These are phyloP conservation scores for Hymenoscyphus linearis DNA, from an alignment of 2,329 filamentous ascomycete genomes.

Conservation along the genomic window DNA sequence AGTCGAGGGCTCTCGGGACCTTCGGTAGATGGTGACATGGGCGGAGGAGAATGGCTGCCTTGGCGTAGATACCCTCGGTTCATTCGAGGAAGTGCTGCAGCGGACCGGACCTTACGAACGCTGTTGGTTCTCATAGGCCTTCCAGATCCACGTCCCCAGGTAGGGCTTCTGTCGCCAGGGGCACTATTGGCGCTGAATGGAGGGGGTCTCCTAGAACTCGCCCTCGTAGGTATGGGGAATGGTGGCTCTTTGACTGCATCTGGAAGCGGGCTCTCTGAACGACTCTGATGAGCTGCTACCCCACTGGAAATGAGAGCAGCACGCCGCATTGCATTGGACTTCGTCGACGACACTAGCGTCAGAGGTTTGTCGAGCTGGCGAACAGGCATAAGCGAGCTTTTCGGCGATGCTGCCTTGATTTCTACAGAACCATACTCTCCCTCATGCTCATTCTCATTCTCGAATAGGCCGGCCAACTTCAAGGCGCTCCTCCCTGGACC, in stretches of 20 bases:
- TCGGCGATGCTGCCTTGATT: slow-evolving; percentile 16
- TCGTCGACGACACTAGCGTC: slow-evolving; percentile 26
- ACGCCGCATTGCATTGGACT: slow-evolving; percentile 59
- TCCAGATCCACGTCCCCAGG: slow-evolving; percentile 48
- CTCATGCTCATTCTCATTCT: slow-evolving; percentile 16
- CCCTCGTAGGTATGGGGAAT: slow-evolving; percentile 84
- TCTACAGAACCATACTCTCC: slow-evolving; percentile 21
- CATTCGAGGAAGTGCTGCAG: slow-evolving; percentile 59
- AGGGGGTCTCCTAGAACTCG: slow-evolving; percentile 71
- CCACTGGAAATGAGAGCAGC: slow-evolving; percentile 77
- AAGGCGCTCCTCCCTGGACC: slow-evolving; percentile 12
- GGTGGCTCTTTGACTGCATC: slow-evolving; percentile 62
- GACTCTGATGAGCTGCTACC: slow-evolving; percentile 61
- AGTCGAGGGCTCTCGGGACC: slow-evolving; percentile 63
- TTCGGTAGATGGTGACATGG: slow-evolving; percentile 62
- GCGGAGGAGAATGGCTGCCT: slow-evolving; percentile 56
- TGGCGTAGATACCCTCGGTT: slow-evolving; percentile 45
- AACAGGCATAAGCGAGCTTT: slow-evolving; percentile 18
- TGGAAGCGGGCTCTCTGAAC: slow-evolving; percentile 57
- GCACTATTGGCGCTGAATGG: slow-evolving; percentile 63
- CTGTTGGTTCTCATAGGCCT: slow-evolving; percentile 52
- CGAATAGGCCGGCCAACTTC: slow-evolving; percentile 15
- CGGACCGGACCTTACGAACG: slow-evolving; percentile 81
- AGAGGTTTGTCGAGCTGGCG: slow-evolving; percentile 31
- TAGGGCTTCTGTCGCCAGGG: slow-evolving; percentile 70